These are phyloP conservation scores for Ustilago hordei DNA, from an alignment of 1,284 basidiomycete genomes.

Conservation along the genomic window DNA sequence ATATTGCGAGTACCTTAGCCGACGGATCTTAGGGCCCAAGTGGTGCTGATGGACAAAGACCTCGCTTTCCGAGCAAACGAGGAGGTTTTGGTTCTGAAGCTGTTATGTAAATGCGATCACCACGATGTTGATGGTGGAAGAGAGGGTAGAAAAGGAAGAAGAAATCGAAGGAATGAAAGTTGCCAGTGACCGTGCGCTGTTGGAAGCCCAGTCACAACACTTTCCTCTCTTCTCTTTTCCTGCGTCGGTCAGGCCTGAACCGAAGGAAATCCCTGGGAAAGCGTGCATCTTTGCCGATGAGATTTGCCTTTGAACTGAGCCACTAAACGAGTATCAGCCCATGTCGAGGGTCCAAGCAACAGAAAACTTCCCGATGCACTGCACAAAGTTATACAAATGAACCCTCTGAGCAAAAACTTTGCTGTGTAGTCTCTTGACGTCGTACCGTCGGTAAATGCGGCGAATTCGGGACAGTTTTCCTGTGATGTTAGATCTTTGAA, in stretches of 20 bases:
- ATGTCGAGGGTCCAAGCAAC: constrained; percentile 4
- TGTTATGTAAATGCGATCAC: neutral
- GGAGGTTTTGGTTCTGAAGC: neutral
- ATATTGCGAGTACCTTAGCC: neutral
- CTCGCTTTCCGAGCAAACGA: neutral
- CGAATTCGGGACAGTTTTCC: neutral
- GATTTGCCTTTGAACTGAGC: neutral
- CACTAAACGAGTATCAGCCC: constrained; percentile 6
- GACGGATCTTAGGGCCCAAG: neutral
- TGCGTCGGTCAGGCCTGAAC: constrained; percentile 1
- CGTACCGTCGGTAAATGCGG: constrained; percentile 24
- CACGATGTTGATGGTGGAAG: neutral
- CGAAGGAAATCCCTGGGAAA: neutral
- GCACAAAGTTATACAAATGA: neutral
- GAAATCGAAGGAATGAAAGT: neutral
- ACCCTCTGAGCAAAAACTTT: neutral
- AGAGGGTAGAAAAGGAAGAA: neutral
- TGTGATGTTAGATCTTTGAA: neutral
- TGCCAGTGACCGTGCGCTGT: constrained; percentile 7
- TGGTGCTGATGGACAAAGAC: neutral
- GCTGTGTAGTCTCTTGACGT: neutral
- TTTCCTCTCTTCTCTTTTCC: neutral
- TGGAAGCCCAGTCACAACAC: neutral
- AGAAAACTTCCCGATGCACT: constrained; percentile 24
- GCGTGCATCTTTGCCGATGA: neutral